Evolutionary conservation across 768 basidiomycete species (phyloP), one percentile per base, ranked within the genome.

Genomic region (Leccinum obscurum): DNA sequence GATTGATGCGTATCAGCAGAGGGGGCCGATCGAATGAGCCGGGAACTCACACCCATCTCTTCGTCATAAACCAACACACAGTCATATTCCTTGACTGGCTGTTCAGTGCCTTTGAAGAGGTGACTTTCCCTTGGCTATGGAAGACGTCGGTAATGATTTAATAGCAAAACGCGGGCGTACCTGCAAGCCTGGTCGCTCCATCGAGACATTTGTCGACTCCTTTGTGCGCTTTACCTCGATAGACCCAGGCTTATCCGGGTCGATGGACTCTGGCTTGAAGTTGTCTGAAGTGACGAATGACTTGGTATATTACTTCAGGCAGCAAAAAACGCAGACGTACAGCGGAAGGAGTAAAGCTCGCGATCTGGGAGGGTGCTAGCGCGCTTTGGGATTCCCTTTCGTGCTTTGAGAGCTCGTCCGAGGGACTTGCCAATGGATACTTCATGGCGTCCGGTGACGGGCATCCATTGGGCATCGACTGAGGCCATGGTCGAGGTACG

Each of bases 51-150:
- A 64, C 84, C 84, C 52, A 82, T 78, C 56, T 85, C 87, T 67
- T 90, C 89, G 69, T 93, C 90, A 66, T 87, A 93, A 50, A 93
- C 87, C 44, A 93, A 78, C 7, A 92, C 83, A 63, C 91, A 93
- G 54, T 92, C 89, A 65, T 80, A 80, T 51, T 91, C 88, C 68
- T 85, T 88, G 7, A 86, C 81, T 2, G 81, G 72, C 15, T 76
- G 76, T 66, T 89, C 89, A 8, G 68, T 66, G 3, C 90, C 90
- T 41, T 73, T 76, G 66, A 85, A 92, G 39, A 82, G 66, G 65
- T 85, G 80, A 13, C 70, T 79, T 59, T 88, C 85, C 17, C 79
- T 80, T 3, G 76, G 69, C 86, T 87, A 66, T 20, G 9, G n/a
- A 52, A 22, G 15, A 3, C 20, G 15, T 70, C 24, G 20, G 58